These are phyloP conservation scores for Kodamaea alishanica DNA, from an alignment of 1,139 yeast species.

Conservation along the genomic window DNA sequence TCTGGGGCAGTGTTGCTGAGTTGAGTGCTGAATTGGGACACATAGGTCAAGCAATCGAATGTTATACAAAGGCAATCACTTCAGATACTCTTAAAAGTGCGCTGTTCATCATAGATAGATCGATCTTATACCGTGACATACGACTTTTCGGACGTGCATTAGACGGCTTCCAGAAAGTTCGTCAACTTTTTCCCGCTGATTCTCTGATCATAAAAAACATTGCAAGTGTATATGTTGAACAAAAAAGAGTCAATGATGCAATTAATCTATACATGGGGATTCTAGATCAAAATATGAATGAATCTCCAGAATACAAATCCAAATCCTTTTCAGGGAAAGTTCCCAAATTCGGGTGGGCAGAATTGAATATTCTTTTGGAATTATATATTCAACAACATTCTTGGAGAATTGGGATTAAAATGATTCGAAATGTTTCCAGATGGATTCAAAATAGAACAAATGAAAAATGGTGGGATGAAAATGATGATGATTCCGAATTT, in stretches of 20 bases:
- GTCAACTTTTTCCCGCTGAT: conserved; percentile 58
- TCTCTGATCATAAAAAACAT: conserved; percentile 62
- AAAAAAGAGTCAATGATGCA: conserved; percentile 77
- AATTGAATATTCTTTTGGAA: conserved; percentile 78
- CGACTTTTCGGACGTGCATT: conserved; percentile 70
- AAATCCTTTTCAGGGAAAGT: neutral
- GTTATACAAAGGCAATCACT: conserved; percentile 71
- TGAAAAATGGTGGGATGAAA: conserved; percentile 84
- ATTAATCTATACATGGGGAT: conserved; percentile 68
- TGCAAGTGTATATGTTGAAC: conserved; percentile 74
- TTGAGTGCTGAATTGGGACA: conserved; percentile 70
- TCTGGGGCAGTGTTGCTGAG: conserved; percentile 84
- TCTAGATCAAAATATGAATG: conserved; percentile 51
- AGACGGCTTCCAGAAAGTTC: conserved; percentile 65
- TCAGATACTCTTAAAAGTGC: conserved; percentile 50
- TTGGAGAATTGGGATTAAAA: conserved; percentile 59
- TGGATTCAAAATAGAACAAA: conserved; percentile 73
- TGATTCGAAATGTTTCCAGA: conserved; percentile 69
- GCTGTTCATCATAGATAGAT: conserved; percentile 55
- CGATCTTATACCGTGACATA: conserved; percentile 61
- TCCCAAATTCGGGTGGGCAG: conserved; percentile 77
- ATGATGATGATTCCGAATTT: conserved; percentile 74
- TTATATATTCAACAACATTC: conserved; percentile 66
- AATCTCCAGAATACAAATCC: conserved; percentile 15
- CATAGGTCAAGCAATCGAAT: conserved; percentile 75